phyloP scores from a whole-genome alignment of 139 green algal genomes.

The Chlamydomonas sp. region DNA sequence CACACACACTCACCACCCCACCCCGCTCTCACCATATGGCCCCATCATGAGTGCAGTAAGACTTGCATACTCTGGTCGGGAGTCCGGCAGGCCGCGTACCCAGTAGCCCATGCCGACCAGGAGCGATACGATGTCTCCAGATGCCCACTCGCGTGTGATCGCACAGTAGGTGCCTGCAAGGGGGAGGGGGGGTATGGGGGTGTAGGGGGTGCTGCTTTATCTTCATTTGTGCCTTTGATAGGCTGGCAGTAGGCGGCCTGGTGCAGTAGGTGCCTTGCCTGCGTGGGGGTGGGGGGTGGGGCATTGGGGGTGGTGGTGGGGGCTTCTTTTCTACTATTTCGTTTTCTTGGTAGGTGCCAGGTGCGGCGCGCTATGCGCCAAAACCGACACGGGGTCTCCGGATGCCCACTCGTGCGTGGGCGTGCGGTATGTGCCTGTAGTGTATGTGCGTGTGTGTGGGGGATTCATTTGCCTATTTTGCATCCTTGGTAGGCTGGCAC shows the following conservation, averaged over 20 bases:
- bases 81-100: constrained; percentile 7
- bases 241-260: neutral
- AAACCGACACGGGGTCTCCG: too few species aligned
- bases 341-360: too few species aligned
- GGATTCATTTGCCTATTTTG: too few species aligned
- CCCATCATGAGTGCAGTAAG: constrained; percentile 24
- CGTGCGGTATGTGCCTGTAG: too few species aligned
- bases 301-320: too few species aligned
- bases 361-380: too few species aligned
- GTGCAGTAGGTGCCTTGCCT: constrained; percentile 8
- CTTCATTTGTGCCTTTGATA: neutral
- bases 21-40: constrained; percentile 22
- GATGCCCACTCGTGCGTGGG: too few species aligned
- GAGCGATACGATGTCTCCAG: constrained; percentile 9
- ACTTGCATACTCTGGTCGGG: neutral
- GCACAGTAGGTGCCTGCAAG: constrained; percentile 2
- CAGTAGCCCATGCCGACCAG: constrained; percentile 2
- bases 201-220: neutral
- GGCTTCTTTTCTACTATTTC: too few species aligned
- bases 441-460: too few species aligned
- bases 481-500: too few species aligned
- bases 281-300: neutral
- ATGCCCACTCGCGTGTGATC: neutral
- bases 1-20: constrained; percentile 2
- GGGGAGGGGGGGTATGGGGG: too few species aligned